Evolutionary conservation across 2,329 filamentous ascomycete species (phyloP), one percentile per base, ranked within the genome.

Genomic region (Dryadomyces quercivorus): DNA sequence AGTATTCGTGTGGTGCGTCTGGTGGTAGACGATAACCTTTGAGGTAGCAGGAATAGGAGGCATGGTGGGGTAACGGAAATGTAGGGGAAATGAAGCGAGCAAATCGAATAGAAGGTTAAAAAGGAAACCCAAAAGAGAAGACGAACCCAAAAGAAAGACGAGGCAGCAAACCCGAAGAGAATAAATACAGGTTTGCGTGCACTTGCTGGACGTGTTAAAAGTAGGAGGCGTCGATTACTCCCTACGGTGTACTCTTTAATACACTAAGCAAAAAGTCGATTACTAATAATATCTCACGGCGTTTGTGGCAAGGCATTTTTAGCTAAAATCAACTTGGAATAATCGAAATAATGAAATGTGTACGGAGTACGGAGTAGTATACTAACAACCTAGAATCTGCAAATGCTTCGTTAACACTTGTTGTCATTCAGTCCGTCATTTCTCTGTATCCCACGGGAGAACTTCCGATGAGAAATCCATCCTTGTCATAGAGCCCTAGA

Each of bases 401-500:
- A 31, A 31, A 31, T 8, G 26, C 26, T 31, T 8, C 26, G 26
- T 31, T 4, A 40, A 40, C 36, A 40, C 36, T 8, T 12, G 9
- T 40, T 26, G 5, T 26, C 5, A n/a, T n/a, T 46, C 12, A 13
- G 8, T 5, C 7, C 26, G 26, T 10, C 46, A 5, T 34, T 13
- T 20, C 15, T 15, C 22, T 18, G 6, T 20, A 9, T 18, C 15
- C 40, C n/a, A 68, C 68, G 2, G 72, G 73, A 26, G 72, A 72
- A 34, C 64, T 63, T 21, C 26, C 26, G 56, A 71, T 65, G 55
- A 75, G 59, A 51, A 75, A 75, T 1, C 72, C 74, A 31, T 75
- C 70, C 50, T 66, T 62, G 56, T 75, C 72, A 57, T 76, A 76
- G 50, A 74, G 51, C 1, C 51, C 70, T 34, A 71, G 55, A 38